Base-by-base conservation (phyloP, 192 early-diverging fungal species). In the Coemansia biformis region DNA sequence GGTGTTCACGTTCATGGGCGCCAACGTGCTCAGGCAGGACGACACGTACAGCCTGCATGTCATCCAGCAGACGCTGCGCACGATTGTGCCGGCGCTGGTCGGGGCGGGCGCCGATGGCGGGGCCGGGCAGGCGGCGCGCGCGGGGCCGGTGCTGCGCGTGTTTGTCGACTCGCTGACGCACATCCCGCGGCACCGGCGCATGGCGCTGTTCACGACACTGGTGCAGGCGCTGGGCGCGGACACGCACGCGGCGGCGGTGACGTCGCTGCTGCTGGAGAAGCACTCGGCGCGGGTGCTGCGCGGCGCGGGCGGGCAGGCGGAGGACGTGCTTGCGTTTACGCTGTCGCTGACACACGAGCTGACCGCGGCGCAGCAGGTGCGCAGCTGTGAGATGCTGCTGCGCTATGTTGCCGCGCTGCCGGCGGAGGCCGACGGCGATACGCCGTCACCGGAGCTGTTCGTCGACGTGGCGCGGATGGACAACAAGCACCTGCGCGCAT, bases 1-100 rank as follows among this genome's bases (percentile, higher is more conserved):
- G 16, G 83, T 96, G 19, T 98, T 98, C 57, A 98, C 91, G 11
- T 96, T 96, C 58, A 93, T 98, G 93, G 93, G 93, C 14, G 89
- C 87, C 35, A 96, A 90, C 48, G 86, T 92, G 1, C 52, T 98
- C 49, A 83, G 87, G n/a, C 91, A 92, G 63, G 93, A 98, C 66
- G 93, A 98, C 63, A 86, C 88, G 57, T 98, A 92, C 78, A 90
- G 84, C 56, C 94, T 94, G 84, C 85, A 87, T 39, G 91, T 96
- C 5, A 96, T 98, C 51, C 85, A 90, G 46, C 84, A 86, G 59
- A 92, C 91, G 5, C 59, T 96, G 31, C 84, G 86, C 54, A 87
- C 85, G 38, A 83, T 98, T 16, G 66, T 98, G 43, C 92, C 92
- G 18, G 77, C 91, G 12, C 68, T 98, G 48, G 78, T 62, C n/a